Percentiles rank a stretch among this genome's conserved stretches.
Evolutionary conservation across 2,329 filamentous ascomycete genomes (phyloP).

Genomic region (Phoma sp.): DNA sequence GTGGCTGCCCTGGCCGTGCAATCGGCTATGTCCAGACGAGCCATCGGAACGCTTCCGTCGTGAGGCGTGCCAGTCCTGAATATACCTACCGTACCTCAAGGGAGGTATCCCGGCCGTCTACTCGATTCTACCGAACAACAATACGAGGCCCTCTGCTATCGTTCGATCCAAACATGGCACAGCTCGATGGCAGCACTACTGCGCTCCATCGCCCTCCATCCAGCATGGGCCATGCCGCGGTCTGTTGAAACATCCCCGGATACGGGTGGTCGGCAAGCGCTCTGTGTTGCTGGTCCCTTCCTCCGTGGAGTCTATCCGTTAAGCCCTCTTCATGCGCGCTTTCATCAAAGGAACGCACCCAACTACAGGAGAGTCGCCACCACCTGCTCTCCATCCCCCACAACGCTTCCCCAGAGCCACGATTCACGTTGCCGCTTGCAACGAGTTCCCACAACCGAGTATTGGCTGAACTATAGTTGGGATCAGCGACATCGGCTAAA

Average conservation of each 20-base stretch:
- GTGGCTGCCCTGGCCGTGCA: not conserved
- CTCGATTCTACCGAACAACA: constrained; percentile 5
- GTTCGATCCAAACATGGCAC: constrained; percentile 4
- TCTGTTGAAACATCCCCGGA: not conserved
- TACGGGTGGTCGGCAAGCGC: constrained; percentile 1
- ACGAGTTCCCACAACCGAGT: not conserved
- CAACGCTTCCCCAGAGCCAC: not conserved
- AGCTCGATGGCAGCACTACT: constrained; percentile 1
- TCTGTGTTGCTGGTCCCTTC: not conserved
- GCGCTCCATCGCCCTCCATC: not conserved
- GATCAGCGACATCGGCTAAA: not conserved
- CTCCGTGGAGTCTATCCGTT: too few species aligned
- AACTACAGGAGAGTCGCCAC: not conserved
- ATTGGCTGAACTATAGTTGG: constrained; percentile 5
- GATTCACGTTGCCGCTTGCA: constrained; percentile 2
- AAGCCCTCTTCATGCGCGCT: not conserved
- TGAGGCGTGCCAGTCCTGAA: not conserved
- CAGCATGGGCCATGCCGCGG: constrained; percentile 2
- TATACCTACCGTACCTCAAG: not conserved
- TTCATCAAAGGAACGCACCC: not conserved
- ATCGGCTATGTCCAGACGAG: constrained; percentile 3
- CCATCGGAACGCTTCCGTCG: constrained; percentile 2
- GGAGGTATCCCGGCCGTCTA: not conserved
- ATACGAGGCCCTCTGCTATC: not conserved
- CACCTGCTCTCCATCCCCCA: not conserved